Conservation (phyloP, 805 yeast genomes). For the Saccharomycopsis amapae region DNA sequence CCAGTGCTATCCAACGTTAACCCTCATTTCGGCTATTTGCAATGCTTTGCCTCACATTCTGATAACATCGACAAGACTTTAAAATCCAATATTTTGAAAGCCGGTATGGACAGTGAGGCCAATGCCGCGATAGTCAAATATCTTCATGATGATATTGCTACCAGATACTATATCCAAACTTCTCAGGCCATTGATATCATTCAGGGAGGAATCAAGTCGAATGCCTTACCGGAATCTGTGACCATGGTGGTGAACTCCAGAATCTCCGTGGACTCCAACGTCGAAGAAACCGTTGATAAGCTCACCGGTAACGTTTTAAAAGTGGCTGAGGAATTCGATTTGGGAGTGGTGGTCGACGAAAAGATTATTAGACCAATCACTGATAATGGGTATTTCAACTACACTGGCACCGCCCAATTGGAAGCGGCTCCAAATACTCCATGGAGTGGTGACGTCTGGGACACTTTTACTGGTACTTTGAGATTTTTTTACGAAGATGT, state of each 20-base stretch:
- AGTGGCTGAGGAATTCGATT: slow-evolving; percentile 40
- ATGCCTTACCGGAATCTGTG: slow-evolving; percentile 67
- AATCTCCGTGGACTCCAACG: slow-evolving; percentile 48
- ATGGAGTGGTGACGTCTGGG: slow-evolving; percentile 41
- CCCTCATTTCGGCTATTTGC: slow-evolving; percentile 51
- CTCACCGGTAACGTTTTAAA: slow-evolving; percentile 31
- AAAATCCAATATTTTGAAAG: slow-evolving; percentile 29
- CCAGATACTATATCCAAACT: slow-evolving; percentile 44
- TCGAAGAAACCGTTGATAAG: slow-evolving; percentile 35
- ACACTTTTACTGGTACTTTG: slow-evolving; percentile 51
- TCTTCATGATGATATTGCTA: slow-evolving; percentile 19
- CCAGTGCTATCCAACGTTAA: slow-evolving; percentile 43
- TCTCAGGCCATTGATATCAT: slow-evolving; percentile 64
- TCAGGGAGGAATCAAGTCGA: slow-evolving; percentile 66
- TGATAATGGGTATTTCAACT: slow-evolving; percentile 38
- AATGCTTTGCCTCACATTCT: slow-evolving; percentile 56
- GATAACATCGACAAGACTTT: slow-evolving; percentile 26
- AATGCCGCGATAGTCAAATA: slow-evolving; percentile 30
- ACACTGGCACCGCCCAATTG: slow-evolving; percentile 28
- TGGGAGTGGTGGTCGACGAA: slow-evolving; percentile 41
- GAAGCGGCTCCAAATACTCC: slow-evolving; percentile 55
- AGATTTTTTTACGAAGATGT: slow-evolving; percentile 57
- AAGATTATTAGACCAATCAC: slow-evolving; percentile 25
- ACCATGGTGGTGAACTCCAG: slow-evolving; percentile 55
- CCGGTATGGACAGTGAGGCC: slow-evolving; percentile 32